These are phyloP conservation scores for Plectosphaerella sp. DNA, from an alignment of 2,329 filamentous ascomycete genomes.

Conservation along the genomic window DNA sequence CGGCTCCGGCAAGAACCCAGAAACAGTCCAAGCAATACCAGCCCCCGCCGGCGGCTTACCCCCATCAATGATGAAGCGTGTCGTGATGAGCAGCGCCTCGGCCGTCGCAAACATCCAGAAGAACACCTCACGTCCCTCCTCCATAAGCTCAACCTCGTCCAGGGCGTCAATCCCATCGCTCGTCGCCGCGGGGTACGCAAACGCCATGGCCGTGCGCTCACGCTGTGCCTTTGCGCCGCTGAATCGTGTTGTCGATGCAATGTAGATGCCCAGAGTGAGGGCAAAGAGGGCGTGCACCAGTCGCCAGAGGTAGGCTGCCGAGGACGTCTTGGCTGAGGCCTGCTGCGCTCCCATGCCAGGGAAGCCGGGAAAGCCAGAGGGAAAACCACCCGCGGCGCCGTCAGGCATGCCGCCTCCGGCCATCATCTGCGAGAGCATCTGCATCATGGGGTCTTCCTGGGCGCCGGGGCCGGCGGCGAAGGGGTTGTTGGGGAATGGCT, in stretches of 20 bases:
- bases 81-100: slow-evolving; percentile 68
- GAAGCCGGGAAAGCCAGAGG: not conserved
- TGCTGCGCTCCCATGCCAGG: slow-evolving; percentile 7
- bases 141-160: slow-evolving; percentile 19
- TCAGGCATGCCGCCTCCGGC: slow-evolving; percentile 26
- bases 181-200: slow-evolving; percentile 19
- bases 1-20: slow-evolving; percentile 62
- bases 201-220: slow-evolving; percentile 32
- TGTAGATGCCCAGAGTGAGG: slow-evolving; percentile 64
- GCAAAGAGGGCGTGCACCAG: slow-evolving; percentile 71
- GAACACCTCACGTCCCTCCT: slow-evolving; percentile 46
- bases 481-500: slow-evolving; percentile 25
- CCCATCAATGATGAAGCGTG: slow-evolving; percentile 66
- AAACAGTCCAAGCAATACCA: slow-evolving; percentile 61
- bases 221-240: slow-evolving; percentile 61
- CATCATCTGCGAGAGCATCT: slow-evolving; percentile 15
- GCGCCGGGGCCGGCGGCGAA: slow-evolving; percentile 19
- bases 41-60: slow-evolving; percentile 43
- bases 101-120: slow-evolving; percentile 80
- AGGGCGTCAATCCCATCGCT: slow-evolving; percentile 19
- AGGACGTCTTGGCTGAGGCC: slow-evolving; percentile 21
- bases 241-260: slow-evolving; percentile 64
- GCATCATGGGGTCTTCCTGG: slow-evolving; percentile 57
- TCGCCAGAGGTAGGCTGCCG: slow-evolving; percentile 56
- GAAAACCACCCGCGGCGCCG: not conserved